phyloP scores from a whole-genome alignment of 2,329 filamentous ascomycete species.

The Cladosporium sp. region DNA sequence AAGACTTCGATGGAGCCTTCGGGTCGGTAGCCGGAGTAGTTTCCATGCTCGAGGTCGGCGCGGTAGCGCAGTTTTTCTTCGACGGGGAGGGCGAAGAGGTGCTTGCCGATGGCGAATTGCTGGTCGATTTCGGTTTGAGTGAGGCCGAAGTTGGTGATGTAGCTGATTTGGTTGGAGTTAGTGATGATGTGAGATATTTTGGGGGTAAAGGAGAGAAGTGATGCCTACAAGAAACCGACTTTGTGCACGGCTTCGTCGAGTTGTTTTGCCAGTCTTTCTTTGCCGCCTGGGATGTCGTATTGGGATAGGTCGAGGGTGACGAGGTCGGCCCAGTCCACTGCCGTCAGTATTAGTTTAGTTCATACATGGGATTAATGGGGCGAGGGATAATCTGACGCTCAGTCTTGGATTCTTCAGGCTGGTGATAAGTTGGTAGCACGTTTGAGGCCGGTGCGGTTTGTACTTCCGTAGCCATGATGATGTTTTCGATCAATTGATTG shows the following conservation, averaged over 20 bases:
- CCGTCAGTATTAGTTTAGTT: not conserved
- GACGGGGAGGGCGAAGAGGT: conserved; percentile 53
- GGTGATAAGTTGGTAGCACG: not conserved
- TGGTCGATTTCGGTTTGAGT: conserved; percentile 55
- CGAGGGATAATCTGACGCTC: not conserved
- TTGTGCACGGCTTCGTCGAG: conserved; percentile 49
- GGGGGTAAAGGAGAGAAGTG: too few relatives aligned
- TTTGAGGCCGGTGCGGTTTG: not conserved
- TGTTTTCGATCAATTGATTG: too few relatives aligned
- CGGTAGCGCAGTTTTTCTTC: conserved; percentile 58
- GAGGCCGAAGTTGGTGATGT: conserved; percentile 61
- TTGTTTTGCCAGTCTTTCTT: conserved; percentile 50
- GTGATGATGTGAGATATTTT: not conserved
- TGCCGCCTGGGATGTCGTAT: conserved; percentile 52
- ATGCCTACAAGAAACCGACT: conserved; percentile 53
- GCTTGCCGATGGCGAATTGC: conserved; percentile 58
- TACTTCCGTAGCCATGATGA: conserved; percentile 6
- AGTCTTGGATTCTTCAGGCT: conserved; percentile 9
- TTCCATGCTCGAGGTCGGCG: conserved; percentile 28
- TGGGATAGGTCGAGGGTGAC: conserved; percentile 54
- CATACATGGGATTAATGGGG: not conserved
- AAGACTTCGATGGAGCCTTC: conserved; percentile 12
- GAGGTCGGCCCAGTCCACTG: conserved; percentile 49
- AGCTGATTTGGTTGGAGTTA: conserved; percentile 26
- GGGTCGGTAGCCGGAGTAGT: conserved; percentile 26